Base-by-base conservation (phyloP, 2,329 filamentous ascomycete genomes). In the Hypoxylon sp. region DNA sequence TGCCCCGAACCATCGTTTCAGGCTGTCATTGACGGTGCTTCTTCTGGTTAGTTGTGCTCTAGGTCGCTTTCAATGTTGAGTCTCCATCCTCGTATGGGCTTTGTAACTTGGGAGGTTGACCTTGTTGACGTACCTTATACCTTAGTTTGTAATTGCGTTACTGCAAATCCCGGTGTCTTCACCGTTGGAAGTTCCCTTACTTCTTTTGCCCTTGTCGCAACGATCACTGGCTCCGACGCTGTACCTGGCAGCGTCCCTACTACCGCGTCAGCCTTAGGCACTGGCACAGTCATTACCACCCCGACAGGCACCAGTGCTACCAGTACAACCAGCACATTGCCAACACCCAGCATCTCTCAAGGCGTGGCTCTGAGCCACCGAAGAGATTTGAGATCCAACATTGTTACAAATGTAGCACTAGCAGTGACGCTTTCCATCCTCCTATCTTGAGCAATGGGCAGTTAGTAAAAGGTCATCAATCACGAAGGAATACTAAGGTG, bases 21-120 rank as follows among this genome's bases (percentile, higher is more conserved):
- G 57, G 72, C 68, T n/a, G 76, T 79, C 26, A 76, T 80, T 50
- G 76, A 79, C 46, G 76, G 76, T 9, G 73, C 74, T 39, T 71
- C 72, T 9, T 63, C 71, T 33, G 74, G 76, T 78, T 31, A 62
- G 75, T 65, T 37, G 22, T 13, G 22, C 17, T 19, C 22, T 35
- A 11, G 2, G 2, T 17, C 13, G 44, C 17, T 19, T 4, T 53
- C 17, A 11, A 31, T 24, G 19, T 10, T 51, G 35, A 11, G 5
- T 26, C 22, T 53, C 26, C 46, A 17, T 53, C 46, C 29, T 8
- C 6, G 10, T 26, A 37, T 11, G 24, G 3, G 52, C 37, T 14
- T 19, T 2, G 22, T 19, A 22, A 31, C 24, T 31, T 29, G 4
- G 9, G 37, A 8, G 14, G 39, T 11, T 11, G 17, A 11, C 39